phyloP scores from a whole-genome alignment of 192 early-diverging fungal species.

The Entomortierella lignicola region DNA sequence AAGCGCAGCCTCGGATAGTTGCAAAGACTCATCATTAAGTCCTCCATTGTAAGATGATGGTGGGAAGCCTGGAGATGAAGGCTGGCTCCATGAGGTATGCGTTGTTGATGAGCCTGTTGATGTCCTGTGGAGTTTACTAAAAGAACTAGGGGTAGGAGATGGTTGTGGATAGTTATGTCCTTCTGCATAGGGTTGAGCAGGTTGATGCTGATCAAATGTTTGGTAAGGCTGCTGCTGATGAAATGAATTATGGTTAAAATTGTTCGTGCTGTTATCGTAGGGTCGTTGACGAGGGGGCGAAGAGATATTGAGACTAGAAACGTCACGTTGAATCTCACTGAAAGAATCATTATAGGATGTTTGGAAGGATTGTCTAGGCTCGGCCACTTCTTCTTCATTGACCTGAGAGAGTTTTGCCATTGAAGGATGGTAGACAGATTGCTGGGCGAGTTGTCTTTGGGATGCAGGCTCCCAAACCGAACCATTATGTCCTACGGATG shows the following conservation, averaged over 20 bases:
- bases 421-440: conserved; percentile 21
- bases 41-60: conserved; percentile 12
- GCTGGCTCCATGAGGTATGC: conserved; percentile 49
- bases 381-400: conserved; percentile 22
- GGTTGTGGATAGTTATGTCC: conserved; percentile 38
- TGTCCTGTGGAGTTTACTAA: conserved; percentile 38
- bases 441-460: conserved; percentile 26
- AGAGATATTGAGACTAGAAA: conserved; percentile 47
- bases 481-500: conserved; percentile 13
- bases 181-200: conserved; percentile 31
- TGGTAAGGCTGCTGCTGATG: conserved; percentile 25
- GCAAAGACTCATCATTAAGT: background rate
- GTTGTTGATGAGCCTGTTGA: conserved; percentile 51
- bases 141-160: conserved; percentile 32
- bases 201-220: conserved; percentile 6
- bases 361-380: conserved; percentile 41
- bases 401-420: conserved; percentile 33
- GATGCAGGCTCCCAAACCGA: conserved; percentile 29
- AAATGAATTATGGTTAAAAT: conserved; percentile 12
- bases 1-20: conserved; percentile 32
- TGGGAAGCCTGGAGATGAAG: conserved; percentile 45
- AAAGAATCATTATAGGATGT: conserved; percentile 9
- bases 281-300: conserved; percentile 37
- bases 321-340: conserved; percentile 39
- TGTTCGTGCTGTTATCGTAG: conserved; percentile 9